phyloP scores from a whole-genome alignment of 768 basidiomycete species.

The Suillus clintonianus region DNA sequence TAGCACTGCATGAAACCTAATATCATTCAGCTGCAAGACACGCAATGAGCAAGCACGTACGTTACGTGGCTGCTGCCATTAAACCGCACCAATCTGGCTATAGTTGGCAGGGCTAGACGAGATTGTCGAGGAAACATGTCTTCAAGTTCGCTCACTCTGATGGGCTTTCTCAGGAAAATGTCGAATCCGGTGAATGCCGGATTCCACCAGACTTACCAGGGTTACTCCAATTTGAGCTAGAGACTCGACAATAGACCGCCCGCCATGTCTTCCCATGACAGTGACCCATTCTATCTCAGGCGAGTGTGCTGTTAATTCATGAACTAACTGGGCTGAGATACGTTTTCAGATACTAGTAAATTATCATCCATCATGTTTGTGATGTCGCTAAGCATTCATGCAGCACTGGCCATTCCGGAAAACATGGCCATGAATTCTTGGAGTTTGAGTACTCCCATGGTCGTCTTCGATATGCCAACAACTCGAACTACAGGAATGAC shows the following conservation, averaged over 20 bases:
- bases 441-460: slow-evolving; percentile 99
- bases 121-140: slow-evolving; percentile 35
- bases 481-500: slow-evolving; percentile 99
- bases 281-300: slow-evolving; percentile 83
- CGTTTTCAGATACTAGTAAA: slow-evolving; percentile 52
- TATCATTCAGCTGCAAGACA: neutral
- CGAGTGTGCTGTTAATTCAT: slow-evolving; percentile 23
- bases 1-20: neutral
- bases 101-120: slow-evolving; percentile 15
- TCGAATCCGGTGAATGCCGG: slow-evolving; percentile 20
- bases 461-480: slow-evolving; percentile 95
- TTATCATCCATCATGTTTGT: slow-evolving; percentile 8
- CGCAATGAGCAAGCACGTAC: slow-evolving; percentile 14
- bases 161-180: neutral
- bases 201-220: neutral
- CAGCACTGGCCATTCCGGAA: slow-evolving; percentile 92
- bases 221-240: neutral
- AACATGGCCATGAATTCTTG: slow-evolving; percentile 96
- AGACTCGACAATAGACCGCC: slow-evolving; percentile 3
- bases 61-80: slow-evolving; percentile 7
- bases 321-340: slow-evolving; percentile 17
- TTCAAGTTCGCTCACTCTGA: neutral
- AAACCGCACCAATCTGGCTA: slow-evolving; percentile 24
- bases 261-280: slow-evolving; percentile 40
- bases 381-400: slow-evolving; percentile 1